A percentile compares a stretch with the other conserved stretches of the same genome.
Conservation (phyloP, 2,329 filamentous ascomycete genomes). For the Periconia sp. region DNA sequence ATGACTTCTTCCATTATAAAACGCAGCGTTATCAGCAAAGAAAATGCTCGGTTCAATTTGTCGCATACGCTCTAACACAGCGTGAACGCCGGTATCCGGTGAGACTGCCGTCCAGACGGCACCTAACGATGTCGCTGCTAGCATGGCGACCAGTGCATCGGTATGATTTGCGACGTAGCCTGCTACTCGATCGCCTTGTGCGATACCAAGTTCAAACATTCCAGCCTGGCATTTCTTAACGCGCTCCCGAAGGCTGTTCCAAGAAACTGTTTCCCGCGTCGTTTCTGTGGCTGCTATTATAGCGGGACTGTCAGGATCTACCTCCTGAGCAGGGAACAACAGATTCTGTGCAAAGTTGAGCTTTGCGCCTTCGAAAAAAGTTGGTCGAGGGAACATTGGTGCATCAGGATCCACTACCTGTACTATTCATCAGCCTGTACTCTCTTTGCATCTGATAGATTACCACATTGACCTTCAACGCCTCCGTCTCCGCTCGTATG, state of each 20-base stretch:
- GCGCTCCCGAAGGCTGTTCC: conserved; percentile 76
- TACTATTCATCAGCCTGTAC: conserved; percentile 16
- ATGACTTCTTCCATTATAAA: conserved; percentile 91
- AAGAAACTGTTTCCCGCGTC: conserved; percentile 66
- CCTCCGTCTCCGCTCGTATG: conserved; percentile 68
- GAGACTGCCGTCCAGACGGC: conserved; percentile 93
- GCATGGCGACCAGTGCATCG: conserved; percentile 83
- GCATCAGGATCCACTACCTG: conserved; percentile 69
- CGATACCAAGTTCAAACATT: conserved; percentile 67
- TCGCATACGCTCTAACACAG: conserved; percentile 80
- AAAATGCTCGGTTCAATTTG: conserved; percentile 84
- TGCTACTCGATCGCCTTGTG: conserved; percentile 62
- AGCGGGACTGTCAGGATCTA: conserved; percentile 65
- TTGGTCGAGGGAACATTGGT: conserved; percentile 81
- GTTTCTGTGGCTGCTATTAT: conserved; percentile 82
- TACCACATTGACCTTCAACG: conserved; percentile 55
- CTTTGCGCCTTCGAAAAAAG: conserved; percentile 77
- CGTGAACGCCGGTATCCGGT: conserved; percentile 88
- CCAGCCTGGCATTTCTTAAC: conserved; percentile 74
- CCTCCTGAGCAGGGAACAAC: conserved; percentile 68
- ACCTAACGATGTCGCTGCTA: conserved; percentile 79
- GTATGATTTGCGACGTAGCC: conserved; percentile 87
- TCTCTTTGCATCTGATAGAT: conserved; percentile 4
- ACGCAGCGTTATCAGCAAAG: conserved; percentile 83
- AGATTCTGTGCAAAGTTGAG: conserved; percentile 97